Conservation (phyloP, 495 filamentous ascomycete genomes). For the Xylaria scruposa region DNA sequence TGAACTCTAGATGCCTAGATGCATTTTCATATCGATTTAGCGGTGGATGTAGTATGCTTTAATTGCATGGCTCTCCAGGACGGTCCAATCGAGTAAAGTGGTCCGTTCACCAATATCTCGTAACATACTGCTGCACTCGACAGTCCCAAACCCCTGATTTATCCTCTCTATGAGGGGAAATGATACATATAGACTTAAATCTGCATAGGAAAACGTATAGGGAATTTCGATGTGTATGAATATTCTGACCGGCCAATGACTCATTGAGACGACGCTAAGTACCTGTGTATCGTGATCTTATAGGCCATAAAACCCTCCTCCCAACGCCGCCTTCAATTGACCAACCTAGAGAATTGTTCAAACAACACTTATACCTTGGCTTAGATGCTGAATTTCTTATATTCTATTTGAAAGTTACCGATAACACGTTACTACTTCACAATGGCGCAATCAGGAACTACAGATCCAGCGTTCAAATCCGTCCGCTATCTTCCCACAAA, state of each 20-base stretch:
- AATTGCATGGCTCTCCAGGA: not conserved
- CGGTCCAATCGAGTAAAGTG: too few relatives aligned
- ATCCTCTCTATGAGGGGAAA: not conserved
- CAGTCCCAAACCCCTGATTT: not conserved
- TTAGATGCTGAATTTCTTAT: not conserved
- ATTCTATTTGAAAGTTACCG: not conserved
- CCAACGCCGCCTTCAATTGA: not conserved
- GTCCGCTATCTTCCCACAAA: constrained; percentile 39
- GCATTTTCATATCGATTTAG: not conserved
- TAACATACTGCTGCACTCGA: not conserved
- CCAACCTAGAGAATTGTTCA: not conserved
- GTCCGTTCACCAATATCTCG: not conserved
- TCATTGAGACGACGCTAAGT: not conserved
- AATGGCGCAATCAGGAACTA: constrained; percentile 13
- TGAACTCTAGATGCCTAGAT: too few relatives aligned
- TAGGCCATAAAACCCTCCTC: not conserved
- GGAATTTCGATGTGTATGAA: not conserved
- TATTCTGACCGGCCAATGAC: not conserved
- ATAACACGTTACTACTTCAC: not conserved
- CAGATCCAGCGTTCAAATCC: constrained; percentile 23
- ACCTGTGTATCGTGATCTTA: not conserved
- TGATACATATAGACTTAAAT: not conserved
- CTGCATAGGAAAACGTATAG: not conserved
- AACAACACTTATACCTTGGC: not conserved
- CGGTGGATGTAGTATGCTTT: not conserved